Percentiles rank a stretch among this genome's conserved stretches.
Conservation (phyloP, 106 monocot genomes). For the Agapanthus africanus region DNA sequence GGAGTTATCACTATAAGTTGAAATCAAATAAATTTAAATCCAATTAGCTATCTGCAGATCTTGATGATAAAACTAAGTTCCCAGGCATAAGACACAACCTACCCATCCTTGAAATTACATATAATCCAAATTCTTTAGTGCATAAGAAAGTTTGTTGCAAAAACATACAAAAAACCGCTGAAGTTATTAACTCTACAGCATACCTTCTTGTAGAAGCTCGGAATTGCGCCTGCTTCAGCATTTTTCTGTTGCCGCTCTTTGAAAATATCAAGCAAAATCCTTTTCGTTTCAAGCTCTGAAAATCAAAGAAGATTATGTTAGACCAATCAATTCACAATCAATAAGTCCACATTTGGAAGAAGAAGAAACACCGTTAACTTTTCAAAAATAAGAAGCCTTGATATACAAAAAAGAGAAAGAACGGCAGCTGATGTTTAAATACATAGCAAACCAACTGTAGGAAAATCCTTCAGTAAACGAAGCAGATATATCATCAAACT, state of each 20-base stretch:
- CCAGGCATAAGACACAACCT: not conserved
- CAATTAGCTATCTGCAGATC: not conserved
- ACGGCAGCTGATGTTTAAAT: not conserved
- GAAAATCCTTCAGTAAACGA: not conserved
- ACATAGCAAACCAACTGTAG: not conserved
- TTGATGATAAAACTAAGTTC: not conserved
- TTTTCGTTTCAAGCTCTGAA: conserved; percentile 95
- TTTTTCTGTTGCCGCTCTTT: conserved; percentile 91
- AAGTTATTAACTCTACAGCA: conserved; percentile 15
- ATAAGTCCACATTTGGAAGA: conserved; percentile 20
- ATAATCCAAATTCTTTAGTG: not conserved
- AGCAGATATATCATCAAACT: not conserved
- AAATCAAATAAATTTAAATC: not conserved
- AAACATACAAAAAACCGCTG: conserved; percentile 3
- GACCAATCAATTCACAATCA: conserved; percentile 12
- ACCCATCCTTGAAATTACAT: conserved; percentile 3
- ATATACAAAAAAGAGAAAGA: not conserved
- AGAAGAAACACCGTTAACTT: not conserved
- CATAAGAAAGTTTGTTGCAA: not conserved
- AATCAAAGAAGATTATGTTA: not conserved
- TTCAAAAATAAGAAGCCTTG: not conserved
- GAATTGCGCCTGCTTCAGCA: conserved; percentile 86
- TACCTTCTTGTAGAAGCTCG: conserved; percentile 97
- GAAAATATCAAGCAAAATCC: conserved; percentile 94
- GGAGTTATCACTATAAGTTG: not conserved